phyloP scores from a whole-genome alignment of 441 rosid genomes.

The Melastoma candidum region DNA sequence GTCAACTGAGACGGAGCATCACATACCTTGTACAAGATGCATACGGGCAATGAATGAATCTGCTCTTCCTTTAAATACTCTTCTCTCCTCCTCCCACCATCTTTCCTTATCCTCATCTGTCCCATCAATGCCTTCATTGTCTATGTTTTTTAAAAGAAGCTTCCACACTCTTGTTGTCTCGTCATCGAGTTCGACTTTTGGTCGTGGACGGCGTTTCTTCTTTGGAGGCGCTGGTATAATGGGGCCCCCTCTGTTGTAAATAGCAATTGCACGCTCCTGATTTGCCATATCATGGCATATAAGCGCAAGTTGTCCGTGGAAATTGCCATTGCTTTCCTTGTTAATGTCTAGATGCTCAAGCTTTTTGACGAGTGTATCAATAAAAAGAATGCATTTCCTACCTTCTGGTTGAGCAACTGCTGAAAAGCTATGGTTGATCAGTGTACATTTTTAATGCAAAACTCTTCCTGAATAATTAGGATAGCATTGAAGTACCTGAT shows the following conservation, averaged over 20 bases:
- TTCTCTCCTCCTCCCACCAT: constrained; percentile 62
- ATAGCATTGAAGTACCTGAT: constrained; percentile 30
- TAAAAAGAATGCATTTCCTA: constrained; percentile 23
- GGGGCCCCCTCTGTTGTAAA: constrained; percentile 34
- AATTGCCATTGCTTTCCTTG: constrained; percentile 20
- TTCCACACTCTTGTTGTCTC: constrained; percentile 60
- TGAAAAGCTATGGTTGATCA: constrained; percentile 12
- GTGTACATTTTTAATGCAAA: constrained; percentile 6
- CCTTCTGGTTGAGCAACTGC: constrained; percentile 43
- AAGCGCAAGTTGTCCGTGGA: constrained; percentile 36
- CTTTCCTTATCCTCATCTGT: constrained; percentile 42
- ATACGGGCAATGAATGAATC: constrained; percentile 60
- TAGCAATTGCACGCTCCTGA: constrained; percentile 31
- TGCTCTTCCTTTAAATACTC: constrained; percentile 48
- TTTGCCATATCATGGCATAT: constrained; percentile 29
- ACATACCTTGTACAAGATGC: constrained; percentile 68
- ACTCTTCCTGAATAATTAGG: constrained; percentile 4
- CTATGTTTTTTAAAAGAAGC: constrained; percentile 45
- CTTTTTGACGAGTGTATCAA: constrained; percentile 29
- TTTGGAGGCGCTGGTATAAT: constrained; percentile 29
- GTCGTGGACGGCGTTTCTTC: constrained; percentile 32
- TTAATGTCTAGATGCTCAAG: constrained; percentile 36
- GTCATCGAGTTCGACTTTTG: constrained; percentile 51
- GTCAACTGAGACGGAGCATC: too few species aligned
- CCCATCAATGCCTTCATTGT: constrained; percentile 55